phyloP scores from a whole-genome alignment of 2,329 filamentous ascomycete species.

The Aureobasidium sp. region DNA sequence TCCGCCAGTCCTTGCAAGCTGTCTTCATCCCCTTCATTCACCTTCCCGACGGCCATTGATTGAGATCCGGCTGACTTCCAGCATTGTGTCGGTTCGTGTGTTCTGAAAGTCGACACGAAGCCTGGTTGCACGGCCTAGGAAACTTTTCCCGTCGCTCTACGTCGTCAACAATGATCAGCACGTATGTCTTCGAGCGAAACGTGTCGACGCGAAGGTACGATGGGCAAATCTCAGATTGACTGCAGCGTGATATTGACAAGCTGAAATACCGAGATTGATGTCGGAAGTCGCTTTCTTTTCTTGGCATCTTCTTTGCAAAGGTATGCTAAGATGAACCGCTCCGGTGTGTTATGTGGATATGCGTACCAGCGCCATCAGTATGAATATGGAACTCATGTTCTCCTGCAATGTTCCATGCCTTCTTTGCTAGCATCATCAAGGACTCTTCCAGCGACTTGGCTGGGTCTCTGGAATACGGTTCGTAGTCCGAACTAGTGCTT shows the following conservation, averaged over 20 bases:
- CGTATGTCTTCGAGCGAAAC: neutral
- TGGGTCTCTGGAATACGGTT: neutral
- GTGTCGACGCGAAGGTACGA: neutral
- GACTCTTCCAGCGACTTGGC: neutral
- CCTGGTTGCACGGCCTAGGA: too few relatives aligned
- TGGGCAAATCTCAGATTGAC: neutral
- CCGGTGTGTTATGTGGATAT: neutral
- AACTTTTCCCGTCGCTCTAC: neutral
- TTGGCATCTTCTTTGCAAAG: neutral
- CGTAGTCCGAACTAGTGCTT: neutral
- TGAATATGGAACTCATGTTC: conserved; percentile 2
- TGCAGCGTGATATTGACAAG: neutral
- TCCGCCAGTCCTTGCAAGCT: conserved; percentile 1
- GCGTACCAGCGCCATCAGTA: neutral
- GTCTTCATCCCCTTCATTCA: neutral
- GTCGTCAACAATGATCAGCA: neutral
- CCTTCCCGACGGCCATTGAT: neutral
- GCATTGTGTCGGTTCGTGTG: too few relatives aligned
- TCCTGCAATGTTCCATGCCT: neutral
- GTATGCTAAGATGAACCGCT: neutral
- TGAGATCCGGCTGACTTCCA: neutral
- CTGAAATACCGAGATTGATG: neutral
- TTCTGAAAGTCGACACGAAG: too few relatives aligned
- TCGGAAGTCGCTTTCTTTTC: neutral
- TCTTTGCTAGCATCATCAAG: neutral